Evolutionary conservation across 345 rosid species (phyloP), one percentile per base, ranked within the genome.

Genomic region (Euclidium syriacum): DNA sequence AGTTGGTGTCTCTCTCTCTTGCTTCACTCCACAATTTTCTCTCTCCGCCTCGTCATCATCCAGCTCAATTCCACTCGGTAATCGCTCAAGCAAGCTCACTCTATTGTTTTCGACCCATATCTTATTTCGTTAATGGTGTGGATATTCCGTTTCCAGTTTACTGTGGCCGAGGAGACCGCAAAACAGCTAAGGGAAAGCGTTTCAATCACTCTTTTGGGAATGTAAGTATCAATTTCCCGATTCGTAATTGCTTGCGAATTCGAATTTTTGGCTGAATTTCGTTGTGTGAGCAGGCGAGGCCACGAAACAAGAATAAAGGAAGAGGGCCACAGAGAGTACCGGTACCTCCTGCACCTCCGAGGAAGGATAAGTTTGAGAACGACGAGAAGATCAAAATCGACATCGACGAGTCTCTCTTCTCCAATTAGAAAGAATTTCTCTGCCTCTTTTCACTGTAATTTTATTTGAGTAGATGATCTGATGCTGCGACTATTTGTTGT

Each of bases 151-250:
- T 29, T 10, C 5, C 77, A 85, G 98, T 92, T 52, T 77, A 77
- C 50, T 86, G 95, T 52, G 95, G 98, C 5, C 64, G 98, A 69
- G 98, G 96, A 34, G 96, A 92, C 73, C 82, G 64, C 76, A 89
- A 85, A 75, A 89, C 98, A 8, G 86, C 73, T 9, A 92, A 71
- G 65, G 98, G 98, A 39, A 92, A 92, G 81, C 91, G 98, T 12
- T 92, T 92, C 73, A 81, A 76, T 43, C 96, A 89, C 78, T 92
- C 95, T 4, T 92, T 82, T 30, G 98, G 98, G 39, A 92, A 92
- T 70, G 98, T 92, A 59, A 81, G 82, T 75, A 4, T n/a, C 5
- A 15, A 38, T 3, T 36, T 4, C 46, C 44, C 4, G 27, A 9
- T 46, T 53, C 24, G 27, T 6, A 50, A 5, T 17, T 3, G 39